phyloP scores from a whole-genome alignment of 306 rosid genomes.

The Quercus wislizeni region DNA sequence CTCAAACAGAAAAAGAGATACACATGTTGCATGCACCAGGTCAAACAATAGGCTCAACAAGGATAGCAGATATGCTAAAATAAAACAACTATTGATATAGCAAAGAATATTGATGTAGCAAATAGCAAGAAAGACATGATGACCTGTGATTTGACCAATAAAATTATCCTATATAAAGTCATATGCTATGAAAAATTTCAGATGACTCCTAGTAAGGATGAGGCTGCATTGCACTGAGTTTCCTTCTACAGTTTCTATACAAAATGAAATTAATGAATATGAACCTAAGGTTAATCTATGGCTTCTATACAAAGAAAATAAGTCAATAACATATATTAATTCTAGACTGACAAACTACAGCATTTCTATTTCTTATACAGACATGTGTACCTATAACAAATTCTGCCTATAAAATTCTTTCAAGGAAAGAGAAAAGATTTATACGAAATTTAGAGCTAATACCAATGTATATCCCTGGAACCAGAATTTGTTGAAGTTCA shows the following conservation, averaged over 20 bases:
- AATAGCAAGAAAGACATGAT: not conserved
- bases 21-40: not conserved
- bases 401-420: conserved; percentile 18
- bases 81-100: not conserved
- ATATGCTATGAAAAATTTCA: not conserved
- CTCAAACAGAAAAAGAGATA: not conserved
- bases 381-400: conserved; percentile 12
- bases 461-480: conserved; percentile 96
- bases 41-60: not conserved
- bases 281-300: not conserved
- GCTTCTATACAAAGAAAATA: conserved; percentile 12
- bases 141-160: not conserved
- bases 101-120: not conserved
- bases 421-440: conserved; percentile 32
- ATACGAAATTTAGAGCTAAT: conserved; percentile 96
- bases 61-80: not conserved
- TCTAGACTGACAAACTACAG: not conserved
- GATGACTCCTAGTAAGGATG: not conserved
- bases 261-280: conserved; percentile 14
- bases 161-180: not conserved
- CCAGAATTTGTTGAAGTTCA: conserved; percentile 99
- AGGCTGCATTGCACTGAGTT: conserved; percentile 1
- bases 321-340: conserved; percentile 5
- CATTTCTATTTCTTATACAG: conserved; percentile 23
- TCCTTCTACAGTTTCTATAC: conserved; percentile 15